Conservation (phyloP, 2,329 filamentous ascomycete species). For the Xylaria sp. region DNA sequence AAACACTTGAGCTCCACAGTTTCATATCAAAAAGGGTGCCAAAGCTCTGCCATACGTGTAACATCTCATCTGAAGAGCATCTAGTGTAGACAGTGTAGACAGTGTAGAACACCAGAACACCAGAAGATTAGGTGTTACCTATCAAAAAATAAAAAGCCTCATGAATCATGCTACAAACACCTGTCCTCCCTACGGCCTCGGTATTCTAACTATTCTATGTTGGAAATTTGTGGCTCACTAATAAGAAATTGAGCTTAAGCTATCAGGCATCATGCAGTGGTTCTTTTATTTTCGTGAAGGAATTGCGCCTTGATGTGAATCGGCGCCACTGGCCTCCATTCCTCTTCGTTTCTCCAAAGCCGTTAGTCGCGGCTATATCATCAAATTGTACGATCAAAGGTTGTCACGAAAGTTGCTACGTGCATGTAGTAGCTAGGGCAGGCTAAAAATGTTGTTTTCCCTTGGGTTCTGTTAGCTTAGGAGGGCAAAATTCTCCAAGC, state of each 20-base stretch:
- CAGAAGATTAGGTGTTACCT: background rate
- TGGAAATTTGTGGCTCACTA: background rate
- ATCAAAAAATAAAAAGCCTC: background rate
- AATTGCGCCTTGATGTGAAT: background rate
- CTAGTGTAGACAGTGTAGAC: too few species aligned
- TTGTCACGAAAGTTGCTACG: constrained; percentile 8
- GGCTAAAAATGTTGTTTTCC: constrained; percentile 8
- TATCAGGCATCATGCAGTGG: background rate
- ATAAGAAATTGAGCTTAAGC: background rate
- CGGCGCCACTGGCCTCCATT: background rate
- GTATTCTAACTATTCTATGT: background rate
- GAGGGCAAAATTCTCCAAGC: background rate
- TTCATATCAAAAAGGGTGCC: too few species aligned
- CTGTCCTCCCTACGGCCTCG: background rate
- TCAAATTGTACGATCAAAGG: background rate
- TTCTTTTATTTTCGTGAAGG: background rate
- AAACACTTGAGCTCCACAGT: constrained; percentile 7
- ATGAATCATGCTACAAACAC: background rate
- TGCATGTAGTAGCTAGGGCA: background rate
- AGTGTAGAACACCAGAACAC: too few species aligned
- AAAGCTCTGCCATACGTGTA: too few species aligned
- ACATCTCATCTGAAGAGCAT: too few species aligned
- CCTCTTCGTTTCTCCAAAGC: background rate
- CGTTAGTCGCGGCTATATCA: constrained; percentile 1
- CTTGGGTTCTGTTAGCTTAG: background rate